Percentiles rank a stretch among this genome's conserved stretches.
Evolutionary conservation across 2,329 filamentous ascomycete genomes (phyloP).

Genomic region (Monosporascus sp.): DNA sequence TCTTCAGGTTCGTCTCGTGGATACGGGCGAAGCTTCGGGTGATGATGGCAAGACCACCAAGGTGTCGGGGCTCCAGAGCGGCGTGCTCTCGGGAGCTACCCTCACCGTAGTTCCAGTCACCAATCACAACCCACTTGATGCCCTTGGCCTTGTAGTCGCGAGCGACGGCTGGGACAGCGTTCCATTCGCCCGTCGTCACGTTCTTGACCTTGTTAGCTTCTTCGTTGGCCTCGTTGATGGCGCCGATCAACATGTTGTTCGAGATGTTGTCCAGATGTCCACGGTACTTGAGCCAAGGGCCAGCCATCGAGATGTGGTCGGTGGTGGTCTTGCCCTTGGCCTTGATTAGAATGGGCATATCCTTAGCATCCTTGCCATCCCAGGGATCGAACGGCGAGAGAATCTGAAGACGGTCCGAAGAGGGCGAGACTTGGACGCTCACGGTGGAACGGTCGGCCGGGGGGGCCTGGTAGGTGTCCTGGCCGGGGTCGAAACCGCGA

Average conservation of each 20-base stretch:
- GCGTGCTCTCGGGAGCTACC: constrained; percentile 97
- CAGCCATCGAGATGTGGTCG: constrained; percentile 95
- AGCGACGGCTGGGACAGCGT: constrained; percentile 85
- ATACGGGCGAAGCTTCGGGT: constrained; percentile 96
- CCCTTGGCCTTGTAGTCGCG: constrained; percentile 98
- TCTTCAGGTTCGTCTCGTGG: constrained; percentile 99
- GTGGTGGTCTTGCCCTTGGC: constrained; percentile 93
- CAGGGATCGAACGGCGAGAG: constrained; percentile 80
- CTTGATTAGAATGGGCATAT: constrained; percentile 94
- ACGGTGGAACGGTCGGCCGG: constrained; percentile 71
- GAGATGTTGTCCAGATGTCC: constrained; percentile 99
- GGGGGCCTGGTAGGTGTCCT: constrained; percentile 93
- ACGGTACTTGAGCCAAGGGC: constrained; percentile 97
- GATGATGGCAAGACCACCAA: constrained; percentile 95
- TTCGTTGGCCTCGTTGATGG: constrained; percentile 90
- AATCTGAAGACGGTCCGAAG: constrained; percentile 90
- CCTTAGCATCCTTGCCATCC: constrained; percentile 83
- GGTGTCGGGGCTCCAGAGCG: constrained; percentile 93
- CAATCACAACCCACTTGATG: constrained; percentile 93
- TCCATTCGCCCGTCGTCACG: constrained; percentile 74
- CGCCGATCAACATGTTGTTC: constrained; percentile 99
- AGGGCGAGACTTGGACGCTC: constrained; percentile 76
- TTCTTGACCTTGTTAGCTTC: constrained; percentile 98
- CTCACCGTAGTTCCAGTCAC: constrained; percentile 99
- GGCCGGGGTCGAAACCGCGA: constrained; percentile 82